A percentile compares a stretch with the other conserved stretches of the same genome.
Evolutionary conservation across 495 filamentous ascomycete genomes (phyloP).

Genomic region (Xylaria curta): DNA sequence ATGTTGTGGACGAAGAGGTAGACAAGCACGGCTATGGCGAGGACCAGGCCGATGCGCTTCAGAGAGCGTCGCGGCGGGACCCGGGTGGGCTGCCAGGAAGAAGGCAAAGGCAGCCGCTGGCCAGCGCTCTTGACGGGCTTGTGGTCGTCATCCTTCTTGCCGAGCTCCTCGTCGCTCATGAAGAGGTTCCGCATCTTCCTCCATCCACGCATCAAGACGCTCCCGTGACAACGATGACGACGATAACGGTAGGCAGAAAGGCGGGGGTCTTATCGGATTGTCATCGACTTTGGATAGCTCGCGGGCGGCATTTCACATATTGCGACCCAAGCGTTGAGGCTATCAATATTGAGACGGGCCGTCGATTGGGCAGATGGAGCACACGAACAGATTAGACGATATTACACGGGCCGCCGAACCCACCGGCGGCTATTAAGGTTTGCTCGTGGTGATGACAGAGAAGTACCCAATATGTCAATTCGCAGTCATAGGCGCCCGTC

Average conservation of each 20-base stretch:
- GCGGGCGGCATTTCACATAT: slow-evolving; percentile 25
- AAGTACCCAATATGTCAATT: background rate
- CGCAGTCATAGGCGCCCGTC: background rate
- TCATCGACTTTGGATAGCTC: slow-evolving; percentile 4
- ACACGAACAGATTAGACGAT: background rate
- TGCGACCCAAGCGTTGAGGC: slow-evolving; percentile 8
- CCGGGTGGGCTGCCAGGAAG: slow-evolving; percentile 46
- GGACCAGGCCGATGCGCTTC: slow-evolving; percentile 44
- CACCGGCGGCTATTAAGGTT: background rate
- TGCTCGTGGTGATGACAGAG: background rate
- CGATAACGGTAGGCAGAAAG: background rate
- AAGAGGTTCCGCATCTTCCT: slow-evolving; percentile 49
- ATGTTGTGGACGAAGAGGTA: slow-evolving; percentile 55
- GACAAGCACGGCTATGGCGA: slow-evolving; percentile 40
- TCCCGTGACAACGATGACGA: slow-evolving; percentile 25
- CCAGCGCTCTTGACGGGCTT: slow-evolving; percentile 38
- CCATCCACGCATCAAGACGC: slow-evolving; percentile 37
- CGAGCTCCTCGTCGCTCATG: slow-evolving; percentile 51
- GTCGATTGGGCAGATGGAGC: background rate
- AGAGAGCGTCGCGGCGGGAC: slow-evolving; percentile 46
- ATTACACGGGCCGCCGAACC: background rate
- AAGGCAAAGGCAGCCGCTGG: slow-evolving; percentile 33
- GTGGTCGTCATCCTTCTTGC: slow-evolving; percentile 60
- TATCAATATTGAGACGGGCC: background rate
- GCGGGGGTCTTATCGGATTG: slow-evolving; percentile 20